These are phyloP conservation scores for Fusarium chuoi DNA, from an alignment of 2,329 filamentous ascomycete genomes.

Conservation along the genomic window DNA sequence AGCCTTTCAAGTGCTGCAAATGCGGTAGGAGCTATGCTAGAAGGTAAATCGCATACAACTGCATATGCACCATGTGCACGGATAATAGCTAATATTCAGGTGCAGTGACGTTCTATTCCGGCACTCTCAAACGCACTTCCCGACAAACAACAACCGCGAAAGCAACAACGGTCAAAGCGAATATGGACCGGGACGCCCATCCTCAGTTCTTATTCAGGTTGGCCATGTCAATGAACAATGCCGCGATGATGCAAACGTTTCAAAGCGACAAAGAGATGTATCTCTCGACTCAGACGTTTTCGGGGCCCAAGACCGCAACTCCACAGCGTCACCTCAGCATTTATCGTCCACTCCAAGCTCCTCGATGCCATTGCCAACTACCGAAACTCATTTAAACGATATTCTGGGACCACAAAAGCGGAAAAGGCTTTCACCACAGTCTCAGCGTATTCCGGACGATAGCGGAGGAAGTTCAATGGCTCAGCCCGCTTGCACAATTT, in stretches of 20 bases:
- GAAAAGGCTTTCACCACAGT: neutral
- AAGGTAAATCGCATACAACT: neutral
- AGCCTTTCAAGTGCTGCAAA: conserved; percentile 6
- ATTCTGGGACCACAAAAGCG: neutral
- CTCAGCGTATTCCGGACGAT: too few species aligned
- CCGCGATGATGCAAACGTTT: neutral
- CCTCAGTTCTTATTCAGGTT: neutral
- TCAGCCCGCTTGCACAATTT: neutral
- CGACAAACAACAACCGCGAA: neutral
- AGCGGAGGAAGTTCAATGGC: too few species aligned
- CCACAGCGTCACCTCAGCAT: too few species aligned
- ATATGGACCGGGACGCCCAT: neutral
- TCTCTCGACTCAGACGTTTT: neutral
- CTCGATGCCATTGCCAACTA: neutral
- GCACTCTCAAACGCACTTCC: conserved; percentile 7
- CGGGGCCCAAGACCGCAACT: neutral
- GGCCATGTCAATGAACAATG: neutral
- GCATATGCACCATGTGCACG: too few species aligned
- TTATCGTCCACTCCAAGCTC: neutral
- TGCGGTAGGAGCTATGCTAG: conserved; percentile 12
- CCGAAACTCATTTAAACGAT: neutral
- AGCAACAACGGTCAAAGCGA: neutral
- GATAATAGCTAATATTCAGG: neutral
- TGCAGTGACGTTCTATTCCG: conserved; percentile 13
- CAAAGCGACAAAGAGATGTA: neutral